Evolutionary conservation across 768 basidiomycete genomes (phyloP).

Genomic region (Leccinum uliginosum): DNA sequence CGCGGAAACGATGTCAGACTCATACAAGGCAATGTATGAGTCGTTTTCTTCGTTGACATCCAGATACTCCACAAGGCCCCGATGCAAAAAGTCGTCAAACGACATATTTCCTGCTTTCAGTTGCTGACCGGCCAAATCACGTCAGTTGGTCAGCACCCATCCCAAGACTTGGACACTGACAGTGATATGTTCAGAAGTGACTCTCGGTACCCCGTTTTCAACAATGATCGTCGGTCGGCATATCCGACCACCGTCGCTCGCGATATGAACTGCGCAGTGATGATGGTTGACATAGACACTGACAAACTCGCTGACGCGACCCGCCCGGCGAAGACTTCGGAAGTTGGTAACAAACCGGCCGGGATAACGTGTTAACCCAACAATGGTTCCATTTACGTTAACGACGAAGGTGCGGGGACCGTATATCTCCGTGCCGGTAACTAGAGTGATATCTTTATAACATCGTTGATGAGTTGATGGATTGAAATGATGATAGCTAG

Average conservation of each 20-base stretch:
- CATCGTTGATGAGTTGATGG: slow-evolving; percentile 11
- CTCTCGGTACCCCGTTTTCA: slow-evolving; percentile 71
- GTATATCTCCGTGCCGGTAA: slow-evolving; percentile 95
- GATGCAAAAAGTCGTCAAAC: slow-evolving; percentile 92
- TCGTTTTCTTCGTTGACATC: slow-evolving; percentile 99
- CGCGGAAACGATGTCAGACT: slow-evolving; percentile 70
- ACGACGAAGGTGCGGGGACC: slow-evolving; percentile 90
- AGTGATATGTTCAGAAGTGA: slow-evolving; percentile 73
- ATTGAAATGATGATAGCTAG: slow-evolving; percentile 5
- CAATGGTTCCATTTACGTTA: slow-evolving; percentile 94
- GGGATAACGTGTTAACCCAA: slow-evolving; percentile 87
- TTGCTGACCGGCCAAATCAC: slow-evolving; percentile 41
- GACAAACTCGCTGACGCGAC: slow-evolving; percentile 93
- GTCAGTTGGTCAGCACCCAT: slow-evolving; percentile 2
- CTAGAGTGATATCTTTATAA: slow-evolving; percentile 74
- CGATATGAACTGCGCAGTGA: slow-evolving; percentile 92
- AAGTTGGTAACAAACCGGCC: slow-evolving; percentile 85
- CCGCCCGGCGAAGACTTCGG: slow-evolving; percentile 86
- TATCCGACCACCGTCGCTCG: slow-evolving; percentile 95
- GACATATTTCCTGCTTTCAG: slow-evolving; percentile 73
- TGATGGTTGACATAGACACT: slow-evolving; percentile 95
- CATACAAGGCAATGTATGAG: slow-evolving; percentile 92
- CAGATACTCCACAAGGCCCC: slow-evolving; percentile 94
- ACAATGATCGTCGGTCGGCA: slow-evolving; percentile 98
- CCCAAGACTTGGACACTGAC: slow-evolving; percentile 37